A percentile compares a stretch with the other conserved stretches of the same genome.
These are phyloP conservation scores for Balamuthia mandrillaris DNA, from an alignment of 208 protist genomes.

Conservation along the genomic window DNA sequence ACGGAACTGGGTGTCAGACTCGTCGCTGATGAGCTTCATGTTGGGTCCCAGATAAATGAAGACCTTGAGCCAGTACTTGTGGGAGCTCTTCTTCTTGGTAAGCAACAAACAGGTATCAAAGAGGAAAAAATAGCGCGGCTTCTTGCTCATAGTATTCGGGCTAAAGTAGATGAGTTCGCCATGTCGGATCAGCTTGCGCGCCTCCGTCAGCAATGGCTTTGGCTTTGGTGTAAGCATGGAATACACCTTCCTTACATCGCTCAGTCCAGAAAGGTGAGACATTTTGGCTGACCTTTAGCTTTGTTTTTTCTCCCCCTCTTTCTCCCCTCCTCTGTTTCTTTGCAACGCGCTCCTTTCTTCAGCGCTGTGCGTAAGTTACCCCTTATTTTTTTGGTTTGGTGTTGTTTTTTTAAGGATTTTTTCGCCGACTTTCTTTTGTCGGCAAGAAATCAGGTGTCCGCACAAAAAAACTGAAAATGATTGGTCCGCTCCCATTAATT, in stretches of 20 bases:
- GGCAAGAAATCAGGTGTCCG: too few species aligned
- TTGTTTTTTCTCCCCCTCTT: too few species aligned
- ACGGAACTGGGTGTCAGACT: not conserved
- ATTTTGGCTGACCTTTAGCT: too few species aligned
- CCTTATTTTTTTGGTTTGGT: too few species aligned
- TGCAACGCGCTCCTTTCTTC: too few species aligned
- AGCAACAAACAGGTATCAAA: not conserved
- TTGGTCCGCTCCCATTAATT: too few species aligned
- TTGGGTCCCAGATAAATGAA: not conserved
- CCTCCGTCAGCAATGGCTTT: not conserved
- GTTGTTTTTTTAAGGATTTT: too few species aligned
- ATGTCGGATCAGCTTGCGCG: not conserved
- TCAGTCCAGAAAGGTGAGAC: too few species aligned
- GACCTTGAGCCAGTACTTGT: slow-evolving; percentile 15
- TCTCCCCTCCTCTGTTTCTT: too few species aligned
- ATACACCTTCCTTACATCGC: not conserved
- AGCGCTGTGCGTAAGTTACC: too few species aligned
- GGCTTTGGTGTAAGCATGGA: not conserved
- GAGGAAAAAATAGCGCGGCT: slow-evolving; percentile 38
- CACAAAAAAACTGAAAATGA: too few species aligned
- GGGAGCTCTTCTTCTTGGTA: not conserved
- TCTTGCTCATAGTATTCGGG: not conserved
- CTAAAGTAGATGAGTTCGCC: not conserved
- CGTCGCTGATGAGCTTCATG: not conserved
- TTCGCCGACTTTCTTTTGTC: too few species aligned